Conservation (phyloP, 306 rosid genomes). For the Adenanthera pavonina region DNA sequence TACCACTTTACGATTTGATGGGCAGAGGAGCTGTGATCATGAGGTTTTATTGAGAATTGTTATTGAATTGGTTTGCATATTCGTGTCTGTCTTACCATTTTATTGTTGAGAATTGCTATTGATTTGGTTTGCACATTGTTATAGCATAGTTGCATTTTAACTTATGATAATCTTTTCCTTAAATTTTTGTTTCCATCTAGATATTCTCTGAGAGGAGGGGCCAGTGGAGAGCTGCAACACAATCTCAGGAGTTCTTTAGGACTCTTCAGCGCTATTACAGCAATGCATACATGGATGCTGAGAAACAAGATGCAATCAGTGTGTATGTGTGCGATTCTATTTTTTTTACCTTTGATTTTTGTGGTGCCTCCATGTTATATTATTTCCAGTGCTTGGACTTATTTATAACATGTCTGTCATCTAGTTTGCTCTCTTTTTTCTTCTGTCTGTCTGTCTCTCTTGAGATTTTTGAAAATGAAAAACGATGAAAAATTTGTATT, state of each 20-base stretch:
- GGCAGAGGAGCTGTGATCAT: not conserved
- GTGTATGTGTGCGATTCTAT: conserved; percentile 55
- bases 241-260: conserved; percentile 95
- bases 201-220: conserved; percentile 96
- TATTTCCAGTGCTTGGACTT: conserved; percentile 22
- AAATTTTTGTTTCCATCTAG: conserved; percentile 47
- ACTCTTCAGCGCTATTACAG: conserved; percentile 91
- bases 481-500: not conserved
- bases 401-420: conserved; percentile 1
- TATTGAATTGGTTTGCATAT: conserved; percentile 1
- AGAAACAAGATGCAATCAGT: conserved; percentile 89
- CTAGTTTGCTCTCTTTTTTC: conserved; percentile 23
- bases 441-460: conserved; percentile 20
- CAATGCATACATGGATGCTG: conserved; percentile 85
- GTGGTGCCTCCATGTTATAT: conserved; percentile 25
- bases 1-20: not conserved
- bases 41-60: conserved; percentile 6
- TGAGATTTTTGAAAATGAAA: not conserved
- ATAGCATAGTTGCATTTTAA: not conserved
- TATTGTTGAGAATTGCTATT: not conserved
- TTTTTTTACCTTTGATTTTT: conserved; percentile 7
- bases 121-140: conserved; percentile 24
- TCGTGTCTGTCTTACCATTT: not conserved
- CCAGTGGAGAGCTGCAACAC: conserved; percentile 96
- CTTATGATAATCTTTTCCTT: conserved; percentile 7